A percentile compares a stretch with the other conserved stretches of the same genome.
Conservation (phyloP, 805 yeast species). For the Nakazawaea ishiwadae region DNA sequence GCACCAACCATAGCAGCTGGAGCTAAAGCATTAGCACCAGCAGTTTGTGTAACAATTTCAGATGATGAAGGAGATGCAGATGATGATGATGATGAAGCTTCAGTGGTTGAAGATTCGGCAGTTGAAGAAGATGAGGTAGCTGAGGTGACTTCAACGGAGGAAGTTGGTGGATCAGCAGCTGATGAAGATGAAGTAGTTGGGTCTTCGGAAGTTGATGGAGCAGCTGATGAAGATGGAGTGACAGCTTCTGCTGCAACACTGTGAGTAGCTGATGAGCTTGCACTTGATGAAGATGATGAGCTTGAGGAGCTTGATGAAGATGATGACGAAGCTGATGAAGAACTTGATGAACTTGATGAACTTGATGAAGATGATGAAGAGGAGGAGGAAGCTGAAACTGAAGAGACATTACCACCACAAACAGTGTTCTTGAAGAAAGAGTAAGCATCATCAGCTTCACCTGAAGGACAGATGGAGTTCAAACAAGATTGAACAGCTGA, state of each 20-base stretch:
- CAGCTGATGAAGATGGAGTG: slow-evolving; percentile 22
- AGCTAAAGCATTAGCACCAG: slow-evolving; percentile 19
- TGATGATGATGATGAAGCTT: not conserved
- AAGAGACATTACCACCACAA: slow-evolving; percentile 32
- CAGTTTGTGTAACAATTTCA: no score
- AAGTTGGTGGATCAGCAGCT: slow-evolving; percentile 19
- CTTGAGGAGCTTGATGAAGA: slow-evolving; percentile 1
- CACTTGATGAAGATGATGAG: slow-evolving; percentile 2
- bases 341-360: slow-evolving; percentile 19
- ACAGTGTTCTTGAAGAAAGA: slow-evolving; percentile 51
- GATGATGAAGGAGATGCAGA: slow-evolving; percentile 13
- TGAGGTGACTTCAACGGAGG: slow-evolving; percentile 22
- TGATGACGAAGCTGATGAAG: slow-evolving; percentile 14
- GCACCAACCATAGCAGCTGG: slow-evolving; percentile 17
- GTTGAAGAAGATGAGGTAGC: slow-evolving; percentile 22
- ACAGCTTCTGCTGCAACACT: slow-evolving; percentile 16
- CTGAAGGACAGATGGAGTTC: slow-evolving; percentile 63
- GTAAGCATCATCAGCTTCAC: slow-evolving; percentile 52
- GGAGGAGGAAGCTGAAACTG: slow-evolving; percentile 25
- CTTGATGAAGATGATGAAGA: slow-evolving; percentile 29
- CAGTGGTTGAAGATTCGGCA: not conserved
- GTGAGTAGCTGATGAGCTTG: slow-evolving; percentile 13
- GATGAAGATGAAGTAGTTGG: slow-evolving; percentile 22
- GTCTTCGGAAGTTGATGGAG: slow-evolving; percentile 27
- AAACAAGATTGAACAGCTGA: slow-evolving; percentile 57